These are phyloP conservation scores for Saururus chinensis DNA, from an alignment of 164 flowering plant genomes.

Conservation along the genomic window DNA sequence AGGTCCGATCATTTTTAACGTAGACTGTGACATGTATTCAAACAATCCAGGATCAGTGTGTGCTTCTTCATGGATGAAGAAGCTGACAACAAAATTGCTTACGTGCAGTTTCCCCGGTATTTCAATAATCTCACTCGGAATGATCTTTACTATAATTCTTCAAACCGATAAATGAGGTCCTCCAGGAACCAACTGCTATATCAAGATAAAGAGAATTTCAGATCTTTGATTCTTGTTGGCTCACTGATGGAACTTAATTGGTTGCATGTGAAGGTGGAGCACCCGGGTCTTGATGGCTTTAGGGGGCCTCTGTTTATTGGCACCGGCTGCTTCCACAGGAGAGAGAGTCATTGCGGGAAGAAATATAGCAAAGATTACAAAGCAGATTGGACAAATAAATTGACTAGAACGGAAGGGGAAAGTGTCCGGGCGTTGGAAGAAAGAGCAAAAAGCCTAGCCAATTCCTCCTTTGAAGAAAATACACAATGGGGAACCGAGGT, in stretches of 20 bases:
- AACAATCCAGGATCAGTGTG: conserved; percentile 22
- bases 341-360: conserved; percentile 22
- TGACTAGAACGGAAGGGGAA: conserved; percentile 1
- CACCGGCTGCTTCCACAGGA: conserved; percentile 33
- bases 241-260: too few species aligned
- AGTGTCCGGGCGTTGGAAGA: conserved; percentile 15
- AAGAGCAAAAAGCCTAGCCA: conserved; percentile 20
- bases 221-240: too few species aligned
- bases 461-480: conserved; percentile 17
- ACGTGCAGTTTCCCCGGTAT: conserved; percentile 23
- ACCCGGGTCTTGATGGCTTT: conserved; percentile 18
- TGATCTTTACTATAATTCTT: conserved; percentile 12
- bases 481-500: conserved; percentile 36
- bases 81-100: conserved; percentile 24
- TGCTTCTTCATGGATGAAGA: conserved; percentile 34
- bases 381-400: conserved; percentile 7
- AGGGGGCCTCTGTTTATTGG: conserved; percentile 29
- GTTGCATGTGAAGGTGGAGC: conserved; percentile 11
- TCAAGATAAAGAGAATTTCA: too few species aligned
- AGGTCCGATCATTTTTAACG: conserved; percentile 21
- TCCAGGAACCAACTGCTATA: too few species aligned
- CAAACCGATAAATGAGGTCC: conserved; percentile 7
- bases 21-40: conserved; percentile 36
- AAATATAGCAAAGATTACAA: conserved; percentile 9
- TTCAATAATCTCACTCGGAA: conserved; percentile 16